Evolutionary conservation across 257 asterid species (phyloP), one percentile per base, ranked within the genome.

Genomic region (Jacaranda copaia): DNA sequence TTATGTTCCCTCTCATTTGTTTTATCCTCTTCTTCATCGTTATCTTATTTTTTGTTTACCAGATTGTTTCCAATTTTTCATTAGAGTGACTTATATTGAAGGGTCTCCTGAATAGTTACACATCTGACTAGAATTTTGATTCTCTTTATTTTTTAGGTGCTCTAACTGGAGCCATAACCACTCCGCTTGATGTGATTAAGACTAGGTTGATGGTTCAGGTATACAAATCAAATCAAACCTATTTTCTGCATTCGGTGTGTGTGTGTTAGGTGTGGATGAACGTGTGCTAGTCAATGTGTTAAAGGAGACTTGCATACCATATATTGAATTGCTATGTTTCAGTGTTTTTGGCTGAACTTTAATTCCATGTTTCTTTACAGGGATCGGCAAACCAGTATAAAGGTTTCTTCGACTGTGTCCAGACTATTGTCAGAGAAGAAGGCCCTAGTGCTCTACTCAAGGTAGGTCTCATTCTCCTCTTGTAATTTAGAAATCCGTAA

Each of bases 201-300:
- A 95, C 99, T 20, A 89, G 99, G 84, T 79, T 95, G 84, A 95
- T 95, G 99, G 81, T 87, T 81, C 99, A 95, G 98, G 99, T 93
- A 87, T 78, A 66, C 57, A 78, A 65, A 58, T 25, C 58, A 69
- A 73, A 40, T 48, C 52, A 45, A 35, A 40, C 65, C 4, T 25
- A 9, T 19, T 62, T 69, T 51, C 67, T 70, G 40, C 77, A 40
- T 64, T 38, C 32, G 32, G 32, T 25, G 32, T 25, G 38, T 48
- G 45, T 32, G 18, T 62, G 43, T 19, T 15, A 14, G 3, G 14
- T 43, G 60, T 55, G 55, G 58, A 20, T 38, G 46, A 56, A n/a
- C 25, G 45, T 36, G 45, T 14, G 65, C 19, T 11, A 4, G 3
- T 56, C 77, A 61, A 25, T 43, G 19, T 72, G 18, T 19, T 10